Percentiles rank a stretch among this genome's conserved stretches.
Evolutionary conservation across 306 rosid genomes (phyloP).

Genomic region (Delonix regia): DNA sequence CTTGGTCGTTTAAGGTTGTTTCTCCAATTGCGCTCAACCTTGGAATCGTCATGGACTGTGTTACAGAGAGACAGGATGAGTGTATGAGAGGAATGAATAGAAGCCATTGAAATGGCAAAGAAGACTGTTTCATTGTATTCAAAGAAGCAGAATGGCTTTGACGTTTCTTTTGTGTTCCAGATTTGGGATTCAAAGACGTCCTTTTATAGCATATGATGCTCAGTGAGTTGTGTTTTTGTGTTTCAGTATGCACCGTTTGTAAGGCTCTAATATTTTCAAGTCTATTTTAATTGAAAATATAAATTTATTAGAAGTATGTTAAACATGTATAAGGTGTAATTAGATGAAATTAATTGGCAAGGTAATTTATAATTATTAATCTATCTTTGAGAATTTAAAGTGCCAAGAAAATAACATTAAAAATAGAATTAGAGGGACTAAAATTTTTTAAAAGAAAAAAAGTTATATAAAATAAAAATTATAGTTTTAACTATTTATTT

Average conservation of each 20-base stretch:
- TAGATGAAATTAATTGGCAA: too few species aligned
- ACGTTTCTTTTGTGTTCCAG: neutral
- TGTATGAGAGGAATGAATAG: slow-evolving; percentile 20
- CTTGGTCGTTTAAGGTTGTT: slow-evolving; percentile 26
- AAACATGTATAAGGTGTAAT: too few species aligned
- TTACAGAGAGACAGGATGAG: slow-evolving; percentile 24
- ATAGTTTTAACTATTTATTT: too few species aligned
- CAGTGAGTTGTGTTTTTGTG: neutral
- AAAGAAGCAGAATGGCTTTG: neutral
- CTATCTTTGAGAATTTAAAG: too few species aligned
- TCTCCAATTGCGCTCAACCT: slow-evolving; percentile 47
- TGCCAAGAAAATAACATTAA: too few species aligned
- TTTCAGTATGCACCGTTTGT: neutral
- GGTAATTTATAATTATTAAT: too few species aligned
- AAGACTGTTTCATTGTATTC: neutral
- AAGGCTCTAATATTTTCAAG: too few species aligned
- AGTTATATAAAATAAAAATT: too few species aligned
- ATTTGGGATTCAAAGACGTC: neutral
- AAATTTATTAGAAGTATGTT: too few species aligned
- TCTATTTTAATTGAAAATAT: too few species aligned
- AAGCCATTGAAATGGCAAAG: slow-evolving; percentile 25
- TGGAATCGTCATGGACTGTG: slow-evolving; percentile 33
- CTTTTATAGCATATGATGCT: slow-evolving; percentile 15
- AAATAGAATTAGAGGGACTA: too few species aligned
- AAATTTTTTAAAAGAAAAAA: too few species aligned